A percentile compares a stretch with the other conserved stretches of the same genome.
Evolutionary conservation across 2,329 filamentous ascomycete genomes (phyloP).

Genomic region (Ceratocystis albifundus): DNA sequence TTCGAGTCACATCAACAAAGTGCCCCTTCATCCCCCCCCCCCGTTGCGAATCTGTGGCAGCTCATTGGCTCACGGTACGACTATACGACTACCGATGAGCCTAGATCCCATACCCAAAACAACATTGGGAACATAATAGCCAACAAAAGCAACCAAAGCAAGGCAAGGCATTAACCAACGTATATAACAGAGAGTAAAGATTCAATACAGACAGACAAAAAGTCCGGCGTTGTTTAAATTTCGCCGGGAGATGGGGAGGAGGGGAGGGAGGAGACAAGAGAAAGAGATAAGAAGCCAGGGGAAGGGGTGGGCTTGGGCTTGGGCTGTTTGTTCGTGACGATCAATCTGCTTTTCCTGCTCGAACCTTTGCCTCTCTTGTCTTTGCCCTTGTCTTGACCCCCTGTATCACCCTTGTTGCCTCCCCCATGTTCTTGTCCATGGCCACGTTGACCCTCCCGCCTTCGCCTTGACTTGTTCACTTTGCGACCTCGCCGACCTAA

Average conservation of each 20-base stretch:
- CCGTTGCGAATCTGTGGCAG: not conserved
- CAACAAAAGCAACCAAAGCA: not conserved
- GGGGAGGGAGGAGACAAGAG: not conserved
- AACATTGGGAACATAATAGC: not conserved
- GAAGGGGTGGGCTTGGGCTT: not conserved
- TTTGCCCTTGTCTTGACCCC: not conserved
- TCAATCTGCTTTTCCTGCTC: not conserved
- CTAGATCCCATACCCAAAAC: not conserved
- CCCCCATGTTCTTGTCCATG: not conserved
- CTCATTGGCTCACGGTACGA: conserved; percentile 1
- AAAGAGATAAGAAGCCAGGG: conserved; percentile 2
- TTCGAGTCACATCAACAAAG: too few species aligned
- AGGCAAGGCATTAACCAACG: not conserved
- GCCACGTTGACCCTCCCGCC: not conserved
- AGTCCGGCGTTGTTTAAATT: not conserved
- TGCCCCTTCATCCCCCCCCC: not conserved
- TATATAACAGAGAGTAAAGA: not conserved
- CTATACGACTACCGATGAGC: not conserved
- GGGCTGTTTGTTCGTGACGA: not conserved
- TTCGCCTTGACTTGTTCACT: conserved; percentile 10
- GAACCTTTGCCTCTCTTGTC: not conserved
- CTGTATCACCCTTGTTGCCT: not conserved
- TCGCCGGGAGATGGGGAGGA: not conserved
- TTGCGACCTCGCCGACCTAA: not conserved
- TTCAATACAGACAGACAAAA: not conserved